Evolutionary conservation across 306 rosid genomes (phyloP).

Genomic region (Betula pendula): DNA sequence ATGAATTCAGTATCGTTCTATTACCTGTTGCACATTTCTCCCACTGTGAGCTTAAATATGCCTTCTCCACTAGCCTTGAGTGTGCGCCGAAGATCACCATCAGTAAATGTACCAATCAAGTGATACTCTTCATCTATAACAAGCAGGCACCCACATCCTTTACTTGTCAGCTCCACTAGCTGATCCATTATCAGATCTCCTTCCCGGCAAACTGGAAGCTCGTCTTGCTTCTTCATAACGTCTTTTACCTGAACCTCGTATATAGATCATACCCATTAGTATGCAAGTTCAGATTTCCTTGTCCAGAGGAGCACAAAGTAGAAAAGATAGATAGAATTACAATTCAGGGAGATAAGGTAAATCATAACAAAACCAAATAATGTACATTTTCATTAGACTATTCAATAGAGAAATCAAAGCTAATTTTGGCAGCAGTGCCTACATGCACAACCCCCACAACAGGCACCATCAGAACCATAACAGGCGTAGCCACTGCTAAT

Average conservation of each 20-base stretch:
- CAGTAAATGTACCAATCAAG: constrained; percentile 89
- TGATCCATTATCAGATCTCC: constrained; percentile 88
- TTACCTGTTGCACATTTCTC: constrained; percentile 92
- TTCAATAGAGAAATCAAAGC: background rate
- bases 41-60: constrained; percentile 88
- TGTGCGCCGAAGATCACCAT: constrained; percentile 94
- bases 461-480: background rate
- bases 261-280: background rate
- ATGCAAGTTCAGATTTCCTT: constrained; percentile 3
- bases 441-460: background rate
- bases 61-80: constrained; percentile 91
- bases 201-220: constrained; percentile 87
- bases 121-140: constrained; percentile 60
- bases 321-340: background rate
- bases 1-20: background rate
- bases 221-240: constrained; percentile 88
- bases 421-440: background rate
- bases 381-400: background rate
- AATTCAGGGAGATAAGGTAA: background rate
- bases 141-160: constrained; percentile 93
- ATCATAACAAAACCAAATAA: background rate
- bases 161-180: constrained; percentile 82
- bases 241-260: constrained; percentile 71
- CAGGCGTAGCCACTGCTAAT: background rate
- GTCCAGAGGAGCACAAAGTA: background rate